Base-by-base conservation (phyloP, 2,329 filamentous ascomycete species). In the Apiospora arundinis region DNA sequence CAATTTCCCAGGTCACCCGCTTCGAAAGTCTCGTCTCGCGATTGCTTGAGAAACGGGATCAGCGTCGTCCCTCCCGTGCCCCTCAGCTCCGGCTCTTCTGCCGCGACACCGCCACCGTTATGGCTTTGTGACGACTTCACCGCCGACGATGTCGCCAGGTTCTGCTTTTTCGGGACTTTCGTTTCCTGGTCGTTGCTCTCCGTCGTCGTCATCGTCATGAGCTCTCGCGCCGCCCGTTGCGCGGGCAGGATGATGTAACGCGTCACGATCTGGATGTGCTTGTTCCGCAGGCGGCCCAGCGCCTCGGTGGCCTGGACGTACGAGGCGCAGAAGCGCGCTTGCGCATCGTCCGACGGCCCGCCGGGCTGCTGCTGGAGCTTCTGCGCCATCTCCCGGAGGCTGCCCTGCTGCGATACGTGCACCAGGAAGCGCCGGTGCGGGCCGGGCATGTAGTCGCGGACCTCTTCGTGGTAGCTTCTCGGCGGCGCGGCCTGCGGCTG, bases 361-460 rank as follows among this genome's bases (percentile, higher is more conserved):
- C 71, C 85, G 79, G 80, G 18, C 56, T 63, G 56, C 52, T 60
- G 52, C 56, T 60, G 28, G 7, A 63, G 9, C 79, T 73, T 78
- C 79, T 87, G 78, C 83, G 89, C 94, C 70, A 92, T 92, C 63
- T 90, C 86, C 68, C 91, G 91, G 75, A 97, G 92, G 76, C 94
- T 97, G 28, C 92, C 89, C 69, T 94, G 89, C 6, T 86, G 85
- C 60, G 88, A 86, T 8, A 96, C 88, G 67, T 93, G 87, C 70
- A 91, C 86, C 1, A 98, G 85, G 81, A 98, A 97, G 2, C 90
- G 87, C 1, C 92, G 88, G 79, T 98, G 95, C 0, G 90, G 89
- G 0, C 92, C 93, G 0, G 95, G 95, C 95, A 98, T 98, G 83
- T 98, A 98, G 46, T 88, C 88, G 69, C 94, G 90, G 85, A 98